phyloP scores from a whole-genome alignment of 441 rosid genomes.

The Corymbia citriodora region DNA sequence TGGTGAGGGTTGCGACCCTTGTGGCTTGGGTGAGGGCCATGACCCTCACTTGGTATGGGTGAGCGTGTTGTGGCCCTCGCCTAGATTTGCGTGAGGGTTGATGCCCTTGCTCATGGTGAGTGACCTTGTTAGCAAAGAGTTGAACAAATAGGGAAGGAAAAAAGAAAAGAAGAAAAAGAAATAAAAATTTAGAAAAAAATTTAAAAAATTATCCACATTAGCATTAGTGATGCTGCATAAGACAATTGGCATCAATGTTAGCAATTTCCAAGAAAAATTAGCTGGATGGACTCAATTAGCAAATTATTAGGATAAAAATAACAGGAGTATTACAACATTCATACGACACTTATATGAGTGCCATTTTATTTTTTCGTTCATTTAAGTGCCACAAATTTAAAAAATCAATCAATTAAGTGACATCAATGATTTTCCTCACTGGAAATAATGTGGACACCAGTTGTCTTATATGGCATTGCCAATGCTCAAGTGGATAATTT shows the following conservation, averaged over 20 bases:
- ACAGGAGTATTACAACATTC: rapidly evolving
- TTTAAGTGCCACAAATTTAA: rapidly evolving
- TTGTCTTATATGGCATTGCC: no score
- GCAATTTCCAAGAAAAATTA: rapidly evolving
- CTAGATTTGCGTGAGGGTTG: rapidly evolving
- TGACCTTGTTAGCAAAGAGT: rapidly evolving
- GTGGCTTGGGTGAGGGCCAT: rapidly evolving
- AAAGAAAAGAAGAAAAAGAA: no score
- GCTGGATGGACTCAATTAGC: no score
- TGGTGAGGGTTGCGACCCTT: rapidly evolving
- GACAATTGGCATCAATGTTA: rapidly evolving
- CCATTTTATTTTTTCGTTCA: no score
- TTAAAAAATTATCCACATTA: rapidly evolving
- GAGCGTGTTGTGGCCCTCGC: rapidly evolving
- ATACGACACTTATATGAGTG: rapidly evolving
- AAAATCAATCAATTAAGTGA: no score
- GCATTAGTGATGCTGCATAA: rapidly evolving
- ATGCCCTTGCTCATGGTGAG: rapidly evolving
- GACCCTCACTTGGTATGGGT: no score
- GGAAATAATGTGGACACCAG: rapidly evolving
- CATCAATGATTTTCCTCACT: no score
- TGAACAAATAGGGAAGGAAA: no score
- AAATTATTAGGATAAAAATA: no score
- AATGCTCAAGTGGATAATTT: rapidly evolving
- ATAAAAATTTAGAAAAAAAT: no score